Conservation (phyloP, 441 rosid genomes). For the Arabidopsis hybrid region DNA sequence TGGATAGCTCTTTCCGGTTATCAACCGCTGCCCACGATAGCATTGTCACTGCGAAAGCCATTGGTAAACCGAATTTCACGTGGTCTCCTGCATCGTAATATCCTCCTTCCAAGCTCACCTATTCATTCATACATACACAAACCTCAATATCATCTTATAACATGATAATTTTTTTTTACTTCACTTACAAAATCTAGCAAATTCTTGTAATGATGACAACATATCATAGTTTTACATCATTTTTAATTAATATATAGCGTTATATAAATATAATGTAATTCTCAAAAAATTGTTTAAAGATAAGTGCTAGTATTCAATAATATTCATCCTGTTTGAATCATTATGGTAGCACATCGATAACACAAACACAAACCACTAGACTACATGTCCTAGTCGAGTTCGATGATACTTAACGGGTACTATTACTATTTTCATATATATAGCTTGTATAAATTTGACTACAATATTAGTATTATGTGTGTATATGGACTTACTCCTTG, state of each 20-base stretch:
- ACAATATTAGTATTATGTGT: not conserved
- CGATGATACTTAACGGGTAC: not conserved
- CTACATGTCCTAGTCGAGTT: not conserved
- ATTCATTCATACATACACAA: conserved; percentile 36
- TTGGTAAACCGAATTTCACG: conserved; percentile 91
- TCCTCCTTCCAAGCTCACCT: conserved; percentile 90
- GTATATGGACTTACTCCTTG: conserved; percentile 61
- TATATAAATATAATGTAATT: not conserved
- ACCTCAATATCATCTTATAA: conserved; percentile 17
- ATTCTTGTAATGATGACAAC: not conserved
- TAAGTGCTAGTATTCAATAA: too few species aligned
- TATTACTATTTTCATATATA: not conserved
- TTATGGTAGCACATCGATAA: not conserved
- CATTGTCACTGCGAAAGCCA: conserved; percentile 84
- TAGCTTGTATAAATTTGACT: not conserved
- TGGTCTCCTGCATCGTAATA: conserved; percentile 96
- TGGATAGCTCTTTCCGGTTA: conserved; percentile 61
- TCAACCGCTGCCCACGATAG: conserved; percentile 85
- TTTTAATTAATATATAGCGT: not conserved
- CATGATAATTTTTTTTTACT: too few species aligned
- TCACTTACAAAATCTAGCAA: not conserved
- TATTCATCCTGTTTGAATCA: too few species aligned
- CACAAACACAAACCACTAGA: not conserved
- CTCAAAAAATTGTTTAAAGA: not conserved
- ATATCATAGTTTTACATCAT: not conserved